Percentiles rank a stretch among this genome's conserved stretches.
These are phyloP conservation scores for Pythium dissotocum DNA, from an alignment of 352 stramenopile genomes.

Conservation along the genomic window DNA sequence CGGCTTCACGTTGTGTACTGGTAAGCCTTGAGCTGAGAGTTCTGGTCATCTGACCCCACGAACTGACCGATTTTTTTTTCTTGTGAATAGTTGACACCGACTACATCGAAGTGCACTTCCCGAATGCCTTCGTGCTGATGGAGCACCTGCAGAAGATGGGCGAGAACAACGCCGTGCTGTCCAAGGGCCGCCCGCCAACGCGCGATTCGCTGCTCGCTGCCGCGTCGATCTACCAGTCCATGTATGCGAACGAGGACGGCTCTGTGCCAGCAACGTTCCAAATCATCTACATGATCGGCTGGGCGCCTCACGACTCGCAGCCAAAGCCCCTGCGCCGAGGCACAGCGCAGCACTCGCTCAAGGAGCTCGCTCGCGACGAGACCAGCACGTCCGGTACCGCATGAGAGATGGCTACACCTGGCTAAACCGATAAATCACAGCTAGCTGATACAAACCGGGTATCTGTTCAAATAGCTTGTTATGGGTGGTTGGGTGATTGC, in stretches of 20 bases:
- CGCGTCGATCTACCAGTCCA: constrained; percentile 94
- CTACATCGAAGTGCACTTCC: constrained; percentile 94
- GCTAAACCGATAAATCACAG: background rate
- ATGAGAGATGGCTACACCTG: background rate
- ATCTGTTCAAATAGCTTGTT: constrained; percentile 11
- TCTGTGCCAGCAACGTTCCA: constrained; percentile 95
- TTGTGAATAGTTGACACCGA: constrained; percentile 92
- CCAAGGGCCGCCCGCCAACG: constrained; percentile 57
- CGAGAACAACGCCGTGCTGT: constrained; percentile 92
- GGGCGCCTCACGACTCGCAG: constrained; percentile 95
- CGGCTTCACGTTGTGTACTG: constrained; percentile 94
- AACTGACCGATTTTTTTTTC: constrained; percentile 5
- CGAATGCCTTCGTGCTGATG: constrained; percentile 95
- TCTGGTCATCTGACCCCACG: too few species aligned
- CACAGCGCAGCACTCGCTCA: constrained; percentile 73
- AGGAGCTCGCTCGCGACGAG: constrained; percentile 51
- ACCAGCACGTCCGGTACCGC: background rate
- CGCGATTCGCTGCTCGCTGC: constrained; percentile 93
- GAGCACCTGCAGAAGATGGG: constrained; percentile 95
- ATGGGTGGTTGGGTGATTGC: constrained; percentile 24
- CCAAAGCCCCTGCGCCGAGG: constrained; percentile 89
- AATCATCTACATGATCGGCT: constrained; percentile 98
- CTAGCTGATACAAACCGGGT: background rate
- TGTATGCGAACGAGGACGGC: constrained; percentile 88
- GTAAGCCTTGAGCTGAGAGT: constrained; percentile 29